Conservation (phyloP, 2,329 filamentous ascomycete species). For the Corniculantispora saksenae region DNA sequence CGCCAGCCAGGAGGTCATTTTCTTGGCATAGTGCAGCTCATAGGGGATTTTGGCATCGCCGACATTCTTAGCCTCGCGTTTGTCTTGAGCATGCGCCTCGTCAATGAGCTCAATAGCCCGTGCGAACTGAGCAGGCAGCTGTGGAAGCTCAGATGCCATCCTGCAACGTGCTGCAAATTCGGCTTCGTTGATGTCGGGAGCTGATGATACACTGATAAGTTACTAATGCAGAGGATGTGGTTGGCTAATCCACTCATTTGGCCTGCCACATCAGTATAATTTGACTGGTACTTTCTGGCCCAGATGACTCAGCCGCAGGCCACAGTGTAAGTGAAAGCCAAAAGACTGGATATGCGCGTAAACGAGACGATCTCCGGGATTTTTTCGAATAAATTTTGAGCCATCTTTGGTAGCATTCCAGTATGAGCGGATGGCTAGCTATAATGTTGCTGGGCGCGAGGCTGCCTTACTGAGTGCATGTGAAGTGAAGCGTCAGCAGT, state of each 20-base stretch:
- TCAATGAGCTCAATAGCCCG: constrained; percentile 70
- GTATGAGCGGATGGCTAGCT: too few species aligned
- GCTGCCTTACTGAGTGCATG: not conserved
- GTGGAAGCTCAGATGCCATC: constrained; percentile 25
- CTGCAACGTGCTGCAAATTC: not conserved
- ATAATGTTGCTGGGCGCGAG: too few species aligned
- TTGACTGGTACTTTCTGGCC: not conserved
- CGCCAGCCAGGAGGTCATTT: constrained; percentile 75
- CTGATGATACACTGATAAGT: not conserved
- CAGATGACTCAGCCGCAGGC: constrained; percentile 6
- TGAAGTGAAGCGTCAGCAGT: not conserved
- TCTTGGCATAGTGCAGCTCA: constrained; percentile 78
- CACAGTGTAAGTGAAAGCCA: not conserved
- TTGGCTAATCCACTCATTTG: constrained; percentile 4
- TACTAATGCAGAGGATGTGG: not conserved
- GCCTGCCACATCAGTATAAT: not conserved
- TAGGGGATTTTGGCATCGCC: constrained; percentile 58
- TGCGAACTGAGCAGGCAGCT: constrained; percentile 43
- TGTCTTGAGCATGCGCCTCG: constrained; percentile 52
- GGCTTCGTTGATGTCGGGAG: not conserved
- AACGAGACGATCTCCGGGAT: too few species aligned
- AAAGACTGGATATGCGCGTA: not conserved
- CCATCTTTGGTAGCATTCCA: too few species aligned
- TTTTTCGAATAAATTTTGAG: too few species aligned
- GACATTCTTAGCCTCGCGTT: constrained; percentile 31